Evolutionary conservation across 2,329 filamentous ascomycete species (phyloP).

Genomic region (Colletotrichum gloeosporioides): DNA sequence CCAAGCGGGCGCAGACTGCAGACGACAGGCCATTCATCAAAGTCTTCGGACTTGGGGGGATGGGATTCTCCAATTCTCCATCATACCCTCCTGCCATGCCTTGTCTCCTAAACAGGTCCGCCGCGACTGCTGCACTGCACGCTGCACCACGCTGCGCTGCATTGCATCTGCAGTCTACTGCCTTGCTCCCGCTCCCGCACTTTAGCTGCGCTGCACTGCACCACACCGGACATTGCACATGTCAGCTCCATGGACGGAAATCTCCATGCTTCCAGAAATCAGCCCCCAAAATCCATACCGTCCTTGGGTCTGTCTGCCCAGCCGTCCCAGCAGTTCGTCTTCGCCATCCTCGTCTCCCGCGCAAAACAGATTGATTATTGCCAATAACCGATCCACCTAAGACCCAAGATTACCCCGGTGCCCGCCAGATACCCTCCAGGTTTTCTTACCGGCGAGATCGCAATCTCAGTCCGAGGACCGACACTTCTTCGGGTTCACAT

Average conservation of each 20-base stretch:
- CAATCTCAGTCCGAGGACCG: not conserved
- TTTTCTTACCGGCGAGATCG: not conserved
- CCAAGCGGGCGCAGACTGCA: not conserved
- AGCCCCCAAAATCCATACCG: not conserved
- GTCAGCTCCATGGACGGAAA: not conserved
- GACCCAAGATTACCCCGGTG: not conserved
- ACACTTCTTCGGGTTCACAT: not conserved
- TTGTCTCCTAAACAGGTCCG: not conserved
- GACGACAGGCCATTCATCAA: not conserved
- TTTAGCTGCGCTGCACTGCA: not conserved
- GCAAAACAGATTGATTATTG: not conserved
- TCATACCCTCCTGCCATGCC: not conserved
- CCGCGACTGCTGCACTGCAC: not conserved
- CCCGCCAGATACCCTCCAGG: not conserved
- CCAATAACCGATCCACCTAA: not conserved
- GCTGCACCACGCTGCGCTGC: not conserved
- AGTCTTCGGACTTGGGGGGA: not conserved
- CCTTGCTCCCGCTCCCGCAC: not conserved
- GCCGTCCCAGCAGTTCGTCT: not conserved
- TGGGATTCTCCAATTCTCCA: conserved; percentile 1
- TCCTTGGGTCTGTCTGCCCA: not conserved
- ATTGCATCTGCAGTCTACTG: not conserved
- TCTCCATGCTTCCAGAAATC: not conserved
- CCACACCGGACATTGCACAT: not conserved
- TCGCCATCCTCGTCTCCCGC: not conserved